Conservation (phyloP, 208 protist species). For the Wallacemonas rigidus region DNA sequence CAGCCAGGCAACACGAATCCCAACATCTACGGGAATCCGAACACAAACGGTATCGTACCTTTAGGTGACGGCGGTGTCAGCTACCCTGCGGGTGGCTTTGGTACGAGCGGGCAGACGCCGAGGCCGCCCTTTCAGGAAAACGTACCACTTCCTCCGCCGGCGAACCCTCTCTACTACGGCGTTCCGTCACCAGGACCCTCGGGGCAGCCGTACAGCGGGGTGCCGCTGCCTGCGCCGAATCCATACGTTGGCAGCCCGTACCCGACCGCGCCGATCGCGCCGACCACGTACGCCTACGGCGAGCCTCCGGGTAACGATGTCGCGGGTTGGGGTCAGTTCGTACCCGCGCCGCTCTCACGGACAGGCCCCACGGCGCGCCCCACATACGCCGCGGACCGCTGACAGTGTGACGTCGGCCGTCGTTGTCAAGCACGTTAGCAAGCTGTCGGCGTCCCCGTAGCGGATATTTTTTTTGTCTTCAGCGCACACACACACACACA, state of each 20-base stretch:
- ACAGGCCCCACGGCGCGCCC: neutral
- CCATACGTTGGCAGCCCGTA: neutral
- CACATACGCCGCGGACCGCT: neutral
- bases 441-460: neutral
- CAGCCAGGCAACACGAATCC: neutral
- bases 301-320: neutral
- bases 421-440: neutral
- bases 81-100: too few species aligned
- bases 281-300: neutral
- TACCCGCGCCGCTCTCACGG: neutral
- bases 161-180: neutral
- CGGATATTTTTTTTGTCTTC: too few species aligned
- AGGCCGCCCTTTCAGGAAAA: neutral
- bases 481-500: too few species aligned
- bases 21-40: neutral
- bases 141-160: neutral
- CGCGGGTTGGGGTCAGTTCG: neutral
- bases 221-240: neutral
- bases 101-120: too few species aligned
- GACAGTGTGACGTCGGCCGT: neutral
- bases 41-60: neutral
- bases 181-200: neutral
- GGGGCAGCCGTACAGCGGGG: neutral
- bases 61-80: too few species aligned
- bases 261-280: neutral